Percentiles rank a stretch among this genome's conserved stretches.
Conservation (phyloP, 2,329 filamentous ascomycete genomes). For the Drechslerella coelobrocha region DNA sequence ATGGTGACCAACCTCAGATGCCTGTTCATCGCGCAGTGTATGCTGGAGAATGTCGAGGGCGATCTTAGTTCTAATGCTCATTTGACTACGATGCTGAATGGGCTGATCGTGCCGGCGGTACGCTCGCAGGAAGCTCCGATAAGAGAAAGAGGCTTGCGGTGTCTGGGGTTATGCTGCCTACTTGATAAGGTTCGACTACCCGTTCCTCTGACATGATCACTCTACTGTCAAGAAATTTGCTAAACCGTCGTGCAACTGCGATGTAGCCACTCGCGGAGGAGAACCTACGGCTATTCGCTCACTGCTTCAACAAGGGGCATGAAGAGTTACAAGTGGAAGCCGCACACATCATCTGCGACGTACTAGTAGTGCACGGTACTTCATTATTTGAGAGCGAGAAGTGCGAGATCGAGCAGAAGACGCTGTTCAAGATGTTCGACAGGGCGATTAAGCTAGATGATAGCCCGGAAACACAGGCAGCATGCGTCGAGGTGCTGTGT, state of each 20-base stretch:
- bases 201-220: background rate
- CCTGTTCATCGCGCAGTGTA: constrained; percentile 94
- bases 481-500: constrained; percentile 78
- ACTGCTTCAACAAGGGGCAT: constrained; percentile 94
- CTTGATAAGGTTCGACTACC: constrained; percentile 70
- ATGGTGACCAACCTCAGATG: constrained; percentile 99
- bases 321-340: constrained; percentile 87
- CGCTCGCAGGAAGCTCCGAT: constrained; percentile 91
- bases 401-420: constrained; percentile 63
- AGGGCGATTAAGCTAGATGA: constrained; percentile 78
- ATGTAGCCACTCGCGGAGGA: constrained; percentile 81
- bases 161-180: constrained; percentile 86
- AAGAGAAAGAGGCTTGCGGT: constrained; percentile 85
- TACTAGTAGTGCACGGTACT: constrained; percentile 84
- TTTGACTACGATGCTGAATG: constrained; percentile 97
- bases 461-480: constrained; percentile 76
- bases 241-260: constrained; percentile 17
- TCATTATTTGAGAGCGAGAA: constrained; percentile 71
- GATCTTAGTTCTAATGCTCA: constrained; percentile 87
- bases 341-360: constrained; percentile 89
- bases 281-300: constrained; percentile 90
- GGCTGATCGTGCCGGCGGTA: constrained; percentile 91
- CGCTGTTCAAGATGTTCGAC: constrained; percentile 83
- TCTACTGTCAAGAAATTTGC: constrained; percentile 16
- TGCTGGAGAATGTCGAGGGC: constrained; percentile 90